Conservation (phyloP, 202 grass and related monocot species). For the Brachypodium distachyon region DNA sequence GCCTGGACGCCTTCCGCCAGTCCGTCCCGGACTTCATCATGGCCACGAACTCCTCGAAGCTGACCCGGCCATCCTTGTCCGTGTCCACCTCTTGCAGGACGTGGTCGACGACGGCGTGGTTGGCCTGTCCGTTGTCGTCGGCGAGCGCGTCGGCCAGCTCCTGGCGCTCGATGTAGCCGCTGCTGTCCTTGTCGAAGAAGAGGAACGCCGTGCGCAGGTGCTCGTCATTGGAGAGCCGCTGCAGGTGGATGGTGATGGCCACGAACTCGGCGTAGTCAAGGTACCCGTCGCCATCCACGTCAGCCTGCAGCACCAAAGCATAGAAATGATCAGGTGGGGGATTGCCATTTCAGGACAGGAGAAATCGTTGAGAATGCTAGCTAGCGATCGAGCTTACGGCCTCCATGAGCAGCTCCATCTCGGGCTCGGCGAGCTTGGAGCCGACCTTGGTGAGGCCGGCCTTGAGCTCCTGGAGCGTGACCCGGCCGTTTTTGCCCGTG, state of each 20-base stretch:
- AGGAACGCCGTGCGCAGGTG: constrained; percentile 89
- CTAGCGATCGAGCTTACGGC: too few species aligned
- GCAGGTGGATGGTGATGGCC: constrained; percentile 86
- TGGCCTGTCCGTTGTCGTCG: constrained; percentile 53
- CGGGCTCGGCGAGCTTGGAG: constrained; percentile 75
- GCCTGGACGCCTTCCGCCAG: constrained; percentile 94
- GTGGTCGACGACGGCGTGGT: constrained; percentile 58
- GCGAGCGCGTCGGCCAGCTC: constrained; percentile 75
- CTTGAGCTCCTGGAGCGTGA: constrained; percentile 80
- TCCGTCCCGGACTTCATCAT: constrained; percentile 99
- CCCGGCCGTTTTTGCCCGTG: constrained; percentile 59
- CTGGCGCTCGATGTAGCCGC: constrained; percentile 64
- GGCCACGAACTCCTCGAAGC: constrained; percentile 72
- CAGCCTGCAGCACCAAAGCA: constrained; percentile 28
- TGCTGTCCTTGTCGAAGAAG: constrained; percentile 91
- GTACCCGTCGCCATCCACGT: constrained; percentile 84
- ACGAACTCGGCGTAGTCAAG: constrained; percentile 98
- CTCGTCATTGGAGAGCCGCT: constrained; percentile 82
- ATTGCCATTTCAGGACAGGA: too few species aligned
- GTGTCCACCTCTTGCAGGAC: constrained; percentile 79
- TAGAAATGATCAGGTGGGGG: too few species aligned
- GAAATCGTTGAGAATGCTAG: too few species aligned
- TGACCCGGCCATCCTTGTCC: constrained; percentile 80
- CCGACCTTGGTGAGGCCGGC: constrained; percentile 66
- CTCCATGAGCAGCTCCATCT: constrained; percentile 98